Percentiles rank a stretch among this genome's conserved stretches.
Conservation (phyloP, 1,284 basidiomycete genomes). For the Jaminaea rosea region DNA sequence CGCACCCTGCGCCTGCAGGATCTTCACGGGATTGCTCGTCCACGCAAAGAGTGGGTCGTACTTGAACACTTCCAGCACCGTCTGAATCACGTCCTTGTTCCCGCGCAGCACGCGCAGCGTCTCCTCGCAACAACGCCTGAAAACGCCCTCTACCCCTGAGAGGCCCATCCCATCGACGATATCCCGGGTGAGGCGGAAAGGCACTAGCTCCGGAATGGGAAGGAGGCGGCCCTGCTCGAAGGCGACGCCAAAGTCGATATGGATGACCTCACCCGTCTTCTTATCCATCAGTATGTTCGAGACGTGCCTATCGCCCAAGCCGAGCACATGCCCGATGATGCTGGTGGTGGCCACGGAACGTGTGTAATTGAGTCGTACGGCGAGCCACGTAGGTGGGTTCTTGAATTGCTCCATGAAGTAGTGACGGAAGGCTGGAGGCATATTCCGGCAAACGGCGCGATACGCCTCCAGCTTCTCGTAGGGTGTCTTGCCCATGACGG, state of each 20-base stretch:
- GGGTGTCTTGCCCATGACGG: constrained; percentile 12
- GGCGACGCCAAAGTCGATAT: constrained; percentile 92
- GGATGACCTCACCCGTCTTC: constrained; percentile 72
- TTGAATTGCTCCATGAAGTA: constrained; percentile 85
- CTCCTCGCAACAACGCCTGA: constrained; percentile 87
- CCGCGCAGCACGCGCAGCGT: constrained; percentile 80
- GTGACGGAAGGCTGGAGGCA: constrained; percentile 82
- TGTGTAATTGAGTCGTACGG: constrained; percentile 80
- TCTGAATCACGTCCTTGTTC: constrained; percentile 77
- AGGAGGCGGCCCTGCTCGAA: constrained; percentile 87
- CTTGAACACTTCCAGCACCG: constrained; percentile 91
- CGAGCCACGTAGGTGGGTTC: constrained; percentile 80
- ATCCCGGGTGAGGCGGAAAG: constrained; percentile 87
- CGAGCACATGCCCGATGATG: constrained; percentile 85
- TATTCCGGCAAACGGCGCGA: constrained; percentile 54
- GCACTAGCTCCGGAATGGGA: constrained; percentile 75
- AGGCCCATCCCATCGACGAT: constrained; percentile 88
- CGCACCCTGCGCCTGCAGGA: constrained; percentile 19
- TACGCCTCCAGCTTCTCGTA: constrained; percentile 49
- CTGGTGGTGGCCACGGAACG: constrained; percentile 86
- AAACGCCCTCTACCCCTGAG: constrained; percentile 83
- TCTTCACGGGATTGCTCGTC: constrained; percentile 48
- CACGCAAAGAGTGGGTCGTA: constrained; percentile 90
- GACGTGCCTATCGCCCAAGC: constrained; percentile 83
- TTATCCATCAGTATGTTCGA: constrained; percentile 88